A percentile compares a stretch with the other conserved stretches of the same genome.
Evolutionary conservation across 2,329 filamentous ascomycete genomes (phyloP).

Genomic region (Scolecobasidium constrictum): DNA sequence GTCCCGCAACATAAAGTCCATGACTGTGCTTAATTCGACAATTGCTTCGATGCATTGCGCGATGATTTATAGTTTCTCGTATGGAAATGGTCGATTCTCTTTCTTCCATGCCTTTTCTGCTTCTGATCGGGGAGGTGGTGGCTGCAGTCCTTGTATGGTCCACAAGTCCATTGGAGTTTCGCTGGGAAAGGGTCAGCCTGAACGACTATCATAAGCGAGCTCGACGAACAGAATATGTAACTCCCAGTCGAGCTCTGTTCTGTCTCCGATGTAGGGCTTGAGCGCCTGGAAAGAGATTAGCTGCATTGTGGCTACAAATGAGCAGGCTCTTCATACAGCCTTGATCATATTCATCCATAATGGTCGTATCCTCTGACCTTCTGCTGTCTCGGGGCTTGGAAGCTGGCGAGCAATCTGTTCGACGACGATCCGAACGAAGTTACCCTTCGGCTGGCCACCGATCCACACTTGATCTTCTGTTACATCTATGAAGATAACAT

Average conservation of each 20-base stretch:
- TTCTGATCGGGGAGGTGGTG: neutral
- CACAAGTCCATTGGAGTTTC: neutral
- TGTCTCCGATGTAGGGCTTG: neutral
- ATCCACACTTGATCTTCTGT: constrained; percentile 10
- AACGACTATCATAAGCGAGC: too few species aligned
- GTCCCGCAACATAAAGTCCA: too few species aligned
- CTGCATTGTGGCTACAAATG: neutral
- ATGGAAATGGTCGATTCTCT: too few species aligned
- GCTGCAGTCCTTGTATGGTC: neutral
- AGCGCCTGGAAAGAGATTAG: neutral
- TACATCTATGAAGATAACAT: constrained; percentile 17
- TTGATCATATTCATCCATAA: constrained; percentile 6
- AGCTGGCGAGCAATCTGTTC: constrained; percentile 13
- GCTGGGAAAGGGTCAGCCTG: too few species aligned
- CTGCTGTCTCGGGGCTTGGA: neutral
- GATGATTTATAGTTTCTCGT: too few species aligned
- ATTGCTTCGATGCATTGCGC: too few species aligned
- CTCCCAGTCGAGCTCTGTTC: constrained; percentile 2
- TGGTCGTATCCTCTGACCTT: neutral
- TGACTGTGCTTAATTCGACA: too few species aligned
- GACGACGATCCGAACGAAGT: constrained; percentile 13
- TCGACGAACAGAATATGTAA: neutral
- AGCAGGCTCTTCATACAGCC: neutral
- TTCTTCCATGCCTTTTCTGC: neutral
- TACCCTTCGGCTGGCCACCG: constrained; percentile 11